Conservation (phyloP, 164 flowering plant genomes). For the Stephania cephalantha region DNA sequence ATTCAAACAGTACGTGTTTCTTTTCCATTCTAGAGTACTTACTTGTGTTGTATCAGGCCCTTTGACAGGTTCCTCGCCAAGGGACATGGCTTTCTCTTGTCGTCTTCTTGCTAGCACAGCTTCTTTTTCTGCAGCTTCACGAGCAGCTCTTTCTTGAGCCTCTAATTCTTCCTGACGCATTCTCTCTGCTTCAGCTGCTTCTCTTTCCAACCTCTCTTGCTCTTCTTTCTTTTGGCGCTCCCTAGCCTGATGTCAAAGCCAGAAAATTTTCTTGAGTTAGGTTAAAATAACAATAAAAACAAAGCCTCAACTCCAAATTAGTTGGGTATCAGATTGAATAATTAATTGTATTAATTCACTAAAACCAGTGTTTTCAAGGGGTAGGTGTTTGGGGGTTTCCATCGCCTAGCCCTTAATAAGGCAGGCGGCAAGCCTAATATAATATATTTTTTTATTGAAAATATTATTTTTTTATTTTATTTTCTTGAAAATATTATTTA, state of each 20-base stretch:
- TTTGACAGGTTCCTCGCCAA: constrained; percentile 90
- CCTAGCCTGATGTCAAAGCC: constrained; percentile 53
- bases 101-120: constrained; percentile 69
- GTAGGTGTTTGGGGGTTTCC: no score
- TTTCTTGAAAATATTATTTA: no score
- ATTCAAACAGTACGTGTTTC: neutral
- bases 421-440: no score
- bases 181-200: constrained; percentile 96
- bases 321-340: neutral
- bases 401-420: no score
- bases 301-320: neutral
- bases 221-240: constrained; percentile 89
- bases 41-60: constrained; percentile 91
- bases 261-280: no score
- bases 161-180: constrained; percentile 87
- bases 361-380: no score
- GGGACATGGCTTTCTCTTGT: constrained; percentile 71
- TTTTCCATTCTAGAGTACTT: constrained; percentile 13
- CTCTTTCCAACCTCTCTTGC: constrained; percentile 74
- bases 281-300: neutral
- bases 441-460: no score
- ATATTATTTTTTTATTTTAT: no score
- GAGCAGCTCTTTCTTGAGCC: constrained; percentile 77
- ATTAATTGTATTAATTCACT: neutral
- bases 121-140: constrained; percentile 86